Conservation (phyloP, 176 grass and related monocot genomes). For the Hordeum vulgare region MorexV3_pseudomolecules_assembly NC_058520.1:114084110-114084609, state of each 20-base stretch:
- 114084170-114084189: background rate
- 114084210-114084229: background rate
- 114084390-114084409: slow-evolving; percentile 7
- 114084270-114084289: slow-evolving; percentile 11
- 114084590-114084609: slow-evolving; percentile 22
- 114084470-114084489: slow-evolving; percentile 18
- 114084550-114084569: slow-evolving; percentile 14
- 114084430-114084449: slow-evolving; percentile 27
- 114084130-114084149: background rate
- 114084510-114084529: slow-evolving; percentile 13
- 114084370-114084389: background rate
- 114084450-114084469: background rate
- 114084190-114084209: background rate
- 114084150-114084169: background rate
- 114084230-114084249: slow-evolving; percentile 13
- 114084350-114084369: slow-evolving; percentile 9
- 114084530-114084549: slow-evolving; percentile 13
- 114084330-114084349: slow-evolving; percentile 27
- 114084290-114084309: slow-evolving; percentile 28
- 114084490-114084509: slow-evolving; percentile 3
- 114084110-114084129: slow-evolving; percentile 23
- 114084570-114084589: slow-evolving; percentile 15
- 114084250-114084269: slow-evolving; percentile 25
- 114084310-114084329: background rate
- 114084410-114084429: slow-evolving; percentile 29